Percentiles rank a stretch among this genome's conserved stretches.
phyloP scores from a whole-genome alignment of 139 green algal species.

The Astrephomene gubernaculifera region DNA sequence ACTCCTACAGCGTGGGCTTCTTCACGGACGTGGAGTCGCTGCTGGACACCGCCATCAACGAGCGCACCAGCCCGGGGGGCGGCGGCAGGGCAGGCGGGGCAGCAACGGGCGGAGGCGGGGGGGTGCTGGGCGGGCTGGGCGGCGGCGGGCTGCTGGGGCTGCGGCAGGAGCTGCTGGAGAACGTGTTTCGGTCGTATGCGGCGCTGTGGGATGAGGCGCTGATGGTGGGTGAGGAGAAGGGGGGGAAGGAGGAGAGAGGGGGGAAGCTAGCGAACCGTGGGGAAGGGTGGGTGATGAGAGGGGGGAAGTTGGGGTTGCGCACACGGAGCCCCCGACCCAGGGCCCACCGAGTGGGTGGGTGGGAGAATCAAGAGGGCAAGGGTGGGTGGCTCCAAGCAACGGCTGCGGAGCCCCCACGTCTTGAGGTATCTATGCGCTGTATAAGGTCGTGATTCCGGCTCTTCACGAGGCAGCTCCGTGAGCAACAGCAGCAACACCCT shows the following conservation, averaged over 20 bases:
- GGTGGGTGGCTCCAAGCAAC: too few relatives aligned
- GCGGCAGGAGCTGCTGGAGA: slow-evolving; percentile 52
- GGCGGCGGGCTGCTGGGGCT: background rate
- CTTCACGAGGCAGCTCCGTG: too few relatives aligned
- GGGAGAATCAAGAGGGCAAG: too few relatives aligned
- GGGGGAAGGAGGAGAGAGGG: background rate
- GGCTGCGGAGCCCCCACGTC: too few relatives aligned
- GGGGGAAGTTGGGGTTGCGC: background rate
- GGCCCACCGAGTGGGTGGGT: too few relatives aligned
- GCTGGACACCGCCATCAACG: slow-evolving; percentile 12
- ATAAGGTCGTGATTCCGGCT: too few relatives aligned
- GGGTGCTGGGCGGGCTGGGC: background rate
- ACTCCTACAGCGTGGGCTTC: slow-evolving; percentile 54
- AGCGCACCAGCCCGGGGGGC: background rate
- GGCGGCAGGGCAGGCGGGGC: background rate
- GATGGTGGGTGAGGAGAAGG: slow-evolving; percentile 12
- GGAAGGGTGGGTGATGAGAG: background rate
- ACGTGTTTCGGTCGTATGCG: slow-evolving; percentile 45
- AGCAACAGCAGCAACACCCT: too few relatives aligned
- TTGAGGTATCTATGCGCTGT: too few relatives aligned
- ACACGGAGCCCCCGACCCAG: too few relatives aligned
- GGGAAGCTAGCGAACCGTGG: background rate
- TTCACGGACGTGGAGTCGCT: slow-evolving; percentile 41
- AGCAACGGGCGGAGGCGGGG: too few relatives aligned
- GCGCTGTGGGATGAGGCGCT: slow-evolving; percentile 62